Evolutionary conservation across 176 grass and related monocot species (phyloP).

Genomic region (Triticum turgidum): DNA sequence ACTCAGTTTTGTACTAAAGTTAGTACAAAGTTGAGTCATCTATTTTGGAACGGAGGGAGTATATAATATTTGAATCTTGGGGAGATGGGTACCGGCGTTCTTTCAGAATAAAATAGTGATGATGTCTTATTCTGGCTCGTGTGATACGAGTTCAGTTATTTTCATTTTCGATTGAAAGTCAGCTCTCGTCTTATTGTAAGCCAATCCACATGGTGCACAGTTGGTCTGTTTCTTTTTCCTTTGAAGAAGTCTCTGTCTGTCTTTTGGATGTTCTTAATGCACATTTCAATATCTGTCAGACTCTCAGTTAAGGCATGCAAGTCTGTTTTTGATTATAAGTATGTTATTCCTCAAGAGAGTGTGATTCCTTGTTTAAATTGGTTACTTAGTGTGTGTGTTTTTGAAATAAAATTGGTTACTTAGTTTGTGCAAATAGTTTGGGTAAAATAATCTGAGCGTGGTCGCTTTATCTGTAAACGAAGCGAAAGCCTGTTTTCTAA

Average conservation of each 20-base stretch:
- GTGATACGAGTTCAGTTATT: background rate
- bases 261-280: background rate
- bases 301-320: too few relatives aligned
- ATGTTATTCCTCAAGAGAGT: background rate
- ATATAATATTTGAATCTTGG: background rate
- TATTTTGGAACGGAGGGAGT: too few relatives aligned
- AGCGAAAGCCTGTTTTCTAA: too few relatives aligned
- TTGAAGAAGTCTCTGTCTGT: background rate
- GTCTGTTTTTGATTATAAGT: background rate
- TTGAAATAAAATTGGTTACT: too few relatives aligned
- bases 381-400: too few relatives aligned
- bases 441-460: too few relatives aligned
- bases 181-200: conserved; percentile 2
- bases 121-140: background rate
- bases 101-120: background rate
- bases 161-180: conserved; percentile 27
- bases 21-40: too few relatives aligned
- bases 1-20: too few relatives aligned
- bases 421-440: too few relatives aligned
- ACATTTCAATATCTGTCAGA: background rate
- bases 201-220: background rate
- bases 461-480: too few relatives aligned
- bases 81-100: background rate
- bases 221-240: background rate
- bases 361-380: background rate